Evolutionary conservation across 1,284 basidiomycete genomes (phyloP), one percentile per base, ranked within the genome.

Genomic region (Leccinum subspadiceum): DNA sequence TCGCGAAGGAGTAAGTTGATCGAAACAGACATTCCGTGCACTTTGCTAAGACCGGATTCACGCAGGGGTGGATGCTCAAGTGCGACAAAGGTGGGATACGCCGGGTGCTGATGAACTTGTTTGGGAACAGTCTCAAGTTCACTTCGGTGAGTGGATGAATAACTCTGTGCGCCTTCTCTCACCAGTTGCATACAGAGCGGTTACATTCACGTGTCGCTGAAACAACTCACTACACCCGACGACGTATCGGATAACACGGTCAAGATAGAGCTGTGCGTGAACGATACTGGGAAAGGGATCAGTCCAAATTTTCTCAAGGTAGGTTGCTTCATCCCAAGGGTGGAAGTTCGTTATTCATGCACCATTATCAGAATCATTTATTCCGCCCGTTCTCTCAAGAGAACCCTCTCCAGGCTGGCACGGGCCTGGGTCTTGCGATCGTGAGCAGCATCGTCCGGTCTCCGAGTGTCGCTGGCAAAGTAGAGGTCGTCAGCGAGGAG

Each of bases 371-470:
- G 86, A 94, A 97, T 66, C 94, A 97, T 76, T 81, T 98, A 2
- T 98, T 98, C 78, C 95, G 97, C 68, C 96, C 96, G 0, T 98
- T 98, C 76, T 94, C 95, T 1, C 96, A 98, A 78, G 91, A 93
- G 73, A 94, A 94, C 67, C 91, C 93, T 1, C 73, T 94, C 8
- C 94, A 96, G 69, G 90, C 94, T 2, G 96, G 96, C 1, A 98
- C 96, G 1, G 96, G 96, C 15, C 83, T 98, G 2, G 96, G 96
- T n/a, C 85, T 98, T 22, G 95, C 96, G 22, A 98, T 98, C 66
- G 96, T 98, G 71, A 94, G 93, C 79, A 94, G 90, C 67, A 95
- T 95, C 60, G 86, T 96, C 33, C 87, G 87, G 24, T 94, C 93
- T 12, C 89, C 93, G 41, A 90, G 89, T 60, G 86, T 97, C 60